phyloP scores from a whole-genome alignment of 306 rosid genomes.

The Pyrus bretschneideri region DNA sequence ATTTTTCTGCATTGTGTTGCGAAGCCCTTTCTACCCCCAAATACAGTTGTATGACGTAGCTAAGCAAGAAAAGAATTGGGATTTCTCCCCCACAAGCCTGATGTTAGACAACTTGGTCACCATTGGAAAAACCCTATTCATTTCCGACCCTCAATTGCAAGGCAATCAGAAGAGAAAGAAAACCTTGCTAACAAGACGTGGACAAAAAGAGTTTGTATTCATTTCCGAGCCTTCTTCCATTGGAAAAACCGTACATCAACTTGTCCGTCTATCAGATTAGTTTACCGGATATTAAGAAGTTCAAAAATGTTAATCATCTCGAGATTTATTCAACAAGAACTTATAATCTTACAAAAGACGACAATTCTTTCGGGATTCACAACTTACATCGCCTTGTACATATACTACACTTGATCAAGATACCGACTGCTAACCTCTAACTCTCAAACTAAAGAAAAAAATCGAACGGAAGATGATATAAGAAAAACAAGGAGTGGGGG shows the following conservation, averaged over 20 bases:
- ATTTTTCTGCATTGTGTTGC: no score
- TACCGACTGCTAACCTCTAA: slow-evolving; percentile 10
- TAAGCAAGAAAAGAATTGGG: no score
- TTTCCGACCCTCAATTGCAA: no score
- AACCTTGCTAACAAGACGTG: not conserved
- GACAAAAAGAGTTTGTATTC: not conserved
- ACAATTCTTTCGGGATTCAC: not conserved
- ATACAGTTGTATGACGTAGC: no score
- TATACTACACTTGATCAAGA: slow-evolving; percentile 6
- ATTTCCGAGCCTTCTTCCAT: not conserved
- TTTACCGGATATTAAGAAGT: not conserved
- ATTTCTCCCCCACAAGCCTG: no score
- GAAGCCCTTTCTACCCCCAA: no score
- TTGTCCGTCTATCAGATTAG: not conserved
- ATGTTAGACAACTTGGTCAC: no score
- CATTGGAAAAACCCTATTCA: no score
- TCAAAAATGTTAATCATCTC: not conserved
- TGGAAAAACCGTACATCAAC: not conserved
- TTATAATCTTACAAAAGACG: not conserved
- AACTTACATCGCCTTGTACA: slow-evolving; percentile 4
- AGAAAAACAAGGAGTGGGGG: not conserved
- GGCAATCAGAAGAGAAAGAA: no score
- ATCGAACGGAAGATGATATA: not conserved
- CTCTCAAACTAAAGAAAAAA: slow-evolving; percentile 6
- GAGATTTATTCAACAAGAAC: not conserved